Conservation (phyloP, 257 asterid genomes). For the Gentiana macrophylla region DNA sequence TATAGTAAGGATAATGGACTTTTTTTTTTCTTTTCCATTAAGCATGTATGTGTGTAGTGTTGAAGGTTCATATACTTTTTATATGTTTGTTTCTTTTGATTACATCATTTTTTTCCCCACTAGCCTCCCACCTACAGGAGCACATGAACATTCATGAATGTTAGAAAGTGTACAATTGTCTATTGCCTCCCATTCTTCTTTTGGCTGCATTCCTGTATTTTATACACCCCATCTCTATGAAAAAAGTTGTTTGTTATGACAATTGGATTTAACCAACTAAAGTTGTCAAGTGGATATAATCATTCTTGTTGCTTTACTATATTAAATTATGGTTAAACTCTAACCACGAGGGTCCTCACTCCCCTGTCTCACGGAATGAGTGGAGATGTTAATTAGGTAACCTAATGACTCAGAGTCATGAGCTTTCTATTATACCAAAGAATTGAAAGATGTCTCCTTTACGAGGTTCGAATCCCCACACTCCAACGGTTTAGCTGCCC, state of each 20-base stretch:
- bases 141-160: constrained; percentile 1
- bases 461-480: background rate
- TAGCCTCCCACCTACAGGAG: constrained; percentile 8
- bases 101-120: constrained; percentile 15
- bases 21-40: background rate
- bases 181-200: constrained; percentile 1
- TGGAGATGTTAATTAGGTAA: too few relatives aligned
- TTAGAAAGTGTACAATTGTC: background rate
- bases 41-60: constrained; percentile 7
- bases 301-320: background rate
- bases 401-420: too few relatives aligned
- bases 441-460: too few relatives aligned
- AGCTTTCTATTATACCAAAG: too few relatives aligned
- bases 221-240: constrained; percentile 2
- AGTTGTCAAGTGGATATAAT: constrained; percentile 8
- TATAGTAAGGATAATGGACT: background rate
- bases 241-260: constrained; percentile 8
- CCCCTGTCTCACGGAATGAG: too few relatives aligned
- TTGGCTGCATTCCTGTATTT: background rate
- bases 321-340: background rate
- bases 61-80: constrained; percentile 12
- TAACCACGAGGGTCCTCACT: too few relatives aligned
- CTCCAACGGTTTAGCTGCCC: background rate
- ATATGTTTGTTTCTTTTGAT: constrained; percentile 11
- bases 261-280: constrained; percentile 10